phyloP scores from a whole-genome alignment of 2,329 filamentous ascomycete genomes.

The Sphaerulina populicola region DNA sequence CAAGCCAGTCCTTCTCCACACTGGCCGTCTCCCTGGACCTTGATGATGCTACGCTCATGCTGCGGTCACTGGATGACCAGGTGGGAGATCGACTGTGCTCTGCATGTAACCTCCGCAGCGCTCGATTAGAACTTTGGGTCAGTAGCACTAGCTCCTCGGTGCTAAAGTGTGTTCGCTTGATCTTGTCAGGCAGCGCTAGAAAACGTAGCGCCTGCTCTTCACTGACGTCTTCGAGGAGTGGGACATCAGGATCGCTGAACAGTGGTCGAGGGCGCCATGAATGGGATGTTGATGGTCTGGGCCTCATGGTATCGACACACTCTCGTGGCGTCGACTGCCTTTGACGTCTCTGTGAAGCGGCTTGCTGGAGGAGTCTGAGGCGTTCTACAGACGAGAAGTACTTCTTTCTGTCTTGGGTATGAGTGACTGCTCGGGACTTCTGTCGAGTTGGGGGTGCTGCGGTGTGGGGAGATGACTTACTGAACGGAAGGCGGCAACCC shows the following conservation, averaged over 20 bases:
- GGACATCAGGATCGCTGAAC: slow-evolving; percentile 1
- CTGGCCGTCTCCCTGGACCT: neutral
- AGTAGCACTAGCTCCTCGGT: slow-evolving; percentile 61
- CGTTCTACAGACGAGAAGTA: slow-evolving; percentile 68
- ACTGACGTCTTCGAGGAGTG: slow-evolving; percentile 24
- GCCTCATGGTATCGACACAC: slow-evolving; percentile 28
- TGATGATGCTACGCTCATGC: neutral
- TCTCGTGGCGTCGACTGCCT: slow-evolving; percentile 16
- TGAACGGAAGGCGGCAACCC: slow-evolving; percentile 38
- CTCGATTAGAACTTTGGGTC: slow-evolving; percentile 45
- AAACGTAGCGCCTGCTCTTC: slow-evolving; percentile 47
- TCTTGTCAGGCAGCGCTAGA: slow-evolving; percentile 61
- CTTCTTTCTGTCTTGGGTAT: slow-evolving; percentile 42
- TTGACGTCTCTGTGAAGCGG: slow-evolving; percentile 30
- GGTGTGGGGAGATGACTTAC: slow-evolving; percentile 30
- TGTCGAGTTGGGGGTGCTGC: neutral
- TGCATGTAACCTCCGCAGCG: slow-evolving; percentile 13
- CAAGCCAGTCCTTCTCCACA: slow-evolving; percentile 18
- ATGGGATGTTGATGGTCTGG: slow-evolving; percentile 13
- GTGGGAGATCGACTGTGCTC: slow-evolving; percentile 4
- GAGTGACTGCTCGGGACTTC: slow-evolving; percentile 9
- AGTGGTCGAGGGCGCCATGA: slow-evolving; percentile 9
- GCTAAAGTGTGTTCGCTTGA: slow-evolving; percentile 62
- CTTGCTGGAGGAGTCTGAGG: slow-evolving; percentile 54
- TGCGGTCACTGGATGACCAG: slow-evolving; percentile 6